Evolutionary conservation across 768 basidiomycete genomes (phyloP), one percentile per base, ranked within the genome.

Genomic region (Goffeauzyma gilvescens): DNA sequence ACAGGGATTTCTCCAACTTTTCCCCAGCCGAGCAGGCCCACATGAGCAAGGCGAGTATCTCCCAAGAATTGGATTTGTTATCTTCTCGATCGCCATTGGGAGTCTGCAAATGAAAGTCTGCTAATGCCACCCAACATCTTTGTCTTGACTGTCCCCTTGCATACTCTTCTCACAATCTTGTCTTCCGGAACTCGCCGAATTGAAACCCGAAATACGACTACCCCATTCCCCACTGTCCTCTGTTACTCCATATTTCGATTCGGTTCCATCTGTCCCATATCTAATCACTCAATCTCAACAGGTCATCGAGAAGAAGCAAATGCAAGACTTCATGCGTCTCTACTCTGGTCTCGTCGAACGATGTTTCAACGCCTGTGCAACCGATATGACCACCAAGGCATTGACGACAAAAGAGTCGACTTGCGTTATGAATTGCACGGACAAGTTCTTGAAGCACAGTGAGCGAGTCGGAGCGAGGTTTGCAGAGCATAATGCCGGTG

Each of bases 241-340:
- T 9, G 28, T n/a, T 30, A 30, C 28, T 30, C 28, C 9, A 30
- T n/a, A n/a, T 9, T n/a, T 30, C 28, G 28, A 30, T 30, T 30
- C 9, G 9, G 8, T 30, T 9, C n/a, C 28, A 30, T 9, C 28
- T n/a, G n/a, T 30, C 28, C 28, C 28, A 30, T 30, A 9, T n/a
- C 28, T 30, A 30, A 30, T 10, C 10, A 9, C 33, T 8, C n/a
- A n/a, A n/a, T n/a, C n/a, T n/a, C n/a, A n/a, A 46, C 80, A 76
- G 59, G 66, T 87, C 58, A 86, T 98, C 42, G 90, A 96, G 69
- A 87, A 83, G 70, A 86, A 83, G 71, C 90, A 96, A 89, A 90
- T 98, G 87, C 84, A 90, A 72, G 90, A 96, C 69, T 96, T 98
- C 58, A 71, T 98, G 71, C 74, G 72, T 58, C 78, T 96, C 66